These are phyloP conservation scores for Suhomyces coccinellae DNA, from an alignment of 1,139 yeast genomes.

Conservation along the genomic window DNA sequence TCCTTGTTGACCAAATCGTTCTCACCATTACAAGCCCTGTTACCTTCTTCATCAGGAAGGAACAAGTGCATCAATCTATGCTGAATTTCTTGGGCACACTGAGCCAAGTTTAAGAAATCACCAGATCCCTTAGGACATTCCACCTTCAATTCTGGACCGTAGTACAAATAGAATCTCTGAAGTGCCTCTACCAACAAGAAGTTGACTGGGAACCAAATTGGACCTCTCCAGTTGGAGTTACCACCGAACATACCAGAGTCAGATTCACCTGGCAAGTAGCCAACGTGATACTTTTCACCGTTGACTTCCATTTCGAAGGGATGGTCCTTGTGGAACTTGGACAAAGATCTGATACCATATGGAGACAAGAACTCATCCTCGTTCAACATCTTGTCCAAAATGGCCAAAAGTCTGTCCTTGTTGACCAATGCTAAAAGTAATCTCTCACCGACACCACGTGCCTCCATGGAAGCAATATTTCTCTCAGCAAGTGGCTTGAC, in stretches of 20 bases:
- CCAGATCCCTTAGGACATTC: constrained; percentile 94
- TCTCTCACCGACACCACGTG: constrained; percentile 86
- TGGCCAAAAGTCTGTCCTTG: constrained; percentile 75
- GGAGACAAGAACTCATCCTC: constrained; percentile 85
- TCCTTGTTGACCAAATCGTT: constrained; percentile 64
- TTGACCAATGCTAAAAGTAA: constrained; percentile 78
- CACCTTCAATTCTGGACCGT: constrained; percentile 82
- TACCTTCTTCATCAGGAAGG: constrained; percentile 67
- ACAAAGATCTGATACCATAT: constrained; percentile 86
- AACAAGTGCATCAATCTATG: constrained; percentile 83
- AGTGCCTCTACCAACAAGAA: constrained; percentile 85
- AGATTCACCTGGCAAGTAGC: constrained; percentile 89
- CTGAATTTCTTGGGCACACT: constrained; percentile 89
- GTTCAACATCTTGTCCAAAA: constrained; percentile 80
- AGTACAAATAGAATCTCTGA: constrained; percentile 86
- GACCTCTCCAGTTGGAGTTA: constrained; percentile 97
- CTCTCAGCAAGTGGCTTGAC: constrained; percentile 74
- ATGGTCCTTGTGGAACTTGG: constrained; percentile 82
- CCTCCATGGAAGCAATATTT: constrained; percentile 85
- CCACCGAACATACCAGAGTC: constrained; percentile 97
- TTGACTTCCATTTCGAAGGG: constrained; percentile 88
- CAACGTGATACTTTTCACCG: constrained; percentile 72
- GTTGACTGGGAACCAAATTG: constrained; percentile 97
- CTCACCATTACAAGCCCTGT: constrained; percentile 81
- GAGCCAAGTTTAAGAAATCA: constrained; percentile 75